These are phyloP conservation scores for Eucommia ulmoides DNA, from an alignment of 257 asterid genomes.

Conservation along the genomic window DNA sequence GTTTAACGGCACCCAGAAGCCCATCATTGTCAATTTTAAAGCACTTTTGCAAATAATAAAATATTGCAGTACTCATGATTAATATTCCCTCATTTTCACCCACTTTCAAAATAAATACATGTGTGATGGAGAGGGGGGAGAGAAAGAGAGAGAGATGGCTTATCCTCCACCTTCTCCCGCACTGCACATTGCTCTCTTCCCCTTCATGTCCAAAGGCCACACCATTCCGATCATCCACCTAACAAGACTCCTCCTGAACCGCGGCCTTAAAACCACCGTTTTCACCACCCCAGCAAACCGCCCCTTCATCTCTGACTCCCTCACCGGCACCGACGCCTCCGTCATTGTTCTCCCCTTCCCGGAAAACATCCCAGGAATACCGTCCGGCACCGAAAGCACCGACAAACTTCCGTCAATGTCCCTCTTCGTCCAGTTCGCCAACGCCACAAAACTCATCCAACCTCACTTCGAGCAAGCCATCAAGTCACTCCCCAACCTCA, in stretches of 20 bases:
- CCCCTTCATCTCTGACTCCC: constrained; percentile 31
- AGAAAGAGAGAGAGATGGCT: constrained; percentile 9
- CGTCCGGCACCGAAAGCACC: constrained; percentile 44
- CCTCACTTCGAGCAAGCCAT: constrained; percentile 40
- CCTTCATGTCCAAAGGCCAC: constrained; percentile 88
- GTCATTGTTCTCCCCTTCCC: constrained; percentile 50
- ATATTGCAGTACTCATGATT: no score
- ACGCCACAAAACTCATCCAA: constrained; percentile 28
- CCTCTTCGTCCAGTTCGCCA: constrained; percentile 28
- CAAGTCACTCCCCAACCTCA: constrained; percentile 7
- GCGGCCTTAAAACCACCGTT: constrained; percentile 28
- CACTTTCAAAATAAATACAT: neutral
- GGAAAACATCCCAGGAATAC: constrained; percentile 27
- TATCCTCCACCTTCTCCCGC: constrained; percentile 11
- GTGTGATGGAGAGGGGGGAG: neutral
- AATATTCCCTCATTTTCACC: no score
- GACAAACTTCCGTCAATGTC: constrained; percentile 58
- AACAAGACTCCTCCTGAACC: constrained; percentile 33
- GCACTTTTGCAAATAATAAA: no score
- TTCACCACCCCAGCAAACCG: constrained; percentile 59
- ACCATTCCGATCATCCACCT: constrained; percentile 59
- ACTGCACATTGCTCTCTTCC: constrained; percentile 48
- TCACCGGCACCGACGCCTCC: constrained; percentile 14
- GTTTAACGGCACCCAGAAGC: no score
- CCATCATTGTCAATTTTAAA: no score